These are phyloP conservation scores for Rhynchosporium secalis DNA, from an alignment of 2,329 filamentous ascomycete species.

Conservation along the genomic window DNA sequence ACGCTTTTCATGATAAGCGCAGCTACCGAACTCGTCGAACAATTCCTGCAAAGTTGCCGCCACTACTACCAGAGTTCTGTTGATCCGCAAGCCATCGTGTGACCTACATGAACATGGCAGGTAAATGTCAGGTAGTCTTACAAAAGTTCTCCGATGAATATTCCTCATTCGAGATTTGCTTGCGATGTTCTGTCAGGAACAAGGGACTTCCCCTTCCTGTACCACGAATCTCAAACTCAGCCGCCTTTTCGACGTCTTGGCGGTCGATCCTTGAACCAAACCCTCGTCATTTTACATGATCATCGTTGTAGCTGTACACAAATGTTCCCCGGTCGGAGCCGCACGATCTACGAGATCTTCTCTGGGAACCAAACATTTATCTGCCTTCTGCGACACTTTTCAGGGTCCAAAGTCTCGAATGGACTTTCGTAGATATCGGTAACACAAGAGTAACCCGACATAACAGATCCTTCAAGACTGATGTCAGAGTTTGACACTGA, in stretches of 20 bases:
- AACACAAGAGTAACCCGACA: too few species aligned
- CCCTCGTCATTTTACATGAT: neutral
- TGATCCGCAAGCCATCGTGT: too few species aligned
- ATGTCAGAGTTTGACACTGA: neutral
- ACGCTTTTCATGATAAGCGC: neutral
- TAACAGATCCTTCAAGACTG: too few species aligned
- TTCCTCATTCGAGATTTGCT: neutral
- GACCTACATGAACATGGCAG: too few species aligned
- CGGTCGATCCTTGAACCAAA: neutral
- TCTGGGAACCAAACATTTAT: neutral
- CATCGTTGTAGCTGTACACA: neutral
- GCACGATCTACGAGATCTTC: slow-evolving; percentile 7
- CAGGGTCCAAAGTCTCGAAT: neutral
- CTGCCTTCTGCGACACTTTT: too few species aligned
- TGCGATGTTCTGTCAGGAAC: slow-evolving; percentile 1
- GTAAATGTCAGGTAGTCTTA: neutral
- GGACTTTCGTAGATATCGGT: neutral
- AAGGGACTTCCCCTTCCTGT: neutral
- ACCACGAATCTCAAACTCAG: neutral
- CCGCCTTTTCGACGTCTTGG: neutral
- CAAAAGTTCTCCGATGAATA: neutral
- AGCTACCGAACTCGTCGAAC: neutral
- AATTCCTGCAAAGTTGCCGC: too few species aligned
- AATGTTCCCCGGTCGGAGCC: neutral
- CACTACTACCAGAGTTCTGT: too few species aligned